Evolutionary conservation across 2,329 filamentous ascomycete species (phyloP).

Genomic region (Pyricularia sp.): DNA sequence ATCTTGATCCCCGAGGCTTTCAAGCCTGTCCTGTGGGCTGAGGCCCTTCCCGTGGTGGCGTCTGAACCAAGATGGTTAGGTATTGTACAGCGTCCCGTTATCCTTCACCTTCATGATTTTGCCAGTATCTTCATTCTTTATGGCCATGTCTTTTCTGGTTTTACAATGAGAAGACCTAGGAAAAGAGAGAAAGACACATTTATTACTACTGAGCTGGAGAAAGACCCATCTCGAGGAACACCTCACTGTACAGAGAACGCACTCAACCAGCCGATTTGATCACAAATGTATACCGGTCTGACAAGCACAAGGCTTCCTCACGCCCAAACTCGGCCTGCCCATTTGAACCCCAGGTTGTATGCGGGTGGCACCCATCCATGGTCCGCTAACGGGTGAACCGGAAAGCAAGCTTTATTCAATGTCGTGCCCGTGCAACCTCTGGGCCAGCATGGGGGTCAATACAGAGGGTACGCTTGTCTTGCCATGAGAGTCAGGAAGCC

Average conservation of each 20-base stretch:
- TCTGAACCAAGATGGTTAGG: background rate
- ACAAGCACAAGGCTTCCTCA: background rate
- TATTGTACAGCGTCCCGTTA: background rate
- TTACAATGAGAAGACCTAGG: background rate
- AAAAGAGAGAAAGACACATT: background rate
- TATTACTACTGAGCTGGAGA: background rate
- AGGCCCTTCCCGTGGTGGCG: background rate
- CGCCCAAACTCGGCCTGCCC: background rate
- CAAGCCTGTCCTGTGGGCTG: background rate
- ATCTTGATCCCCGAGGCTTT: background rate
- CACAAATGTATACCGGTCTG: background rate
- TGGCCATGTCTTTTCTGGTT: background rate
- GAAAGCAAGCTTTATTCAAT: background rate
- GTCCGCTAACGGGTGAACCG: background rate
- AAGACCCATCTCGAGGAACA: background rate
- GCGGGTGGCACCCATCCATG: background rate
- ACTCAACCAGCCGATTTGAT: background rate
- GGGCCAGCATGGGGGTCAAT: background rate
- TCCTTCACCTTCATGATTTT: background rate
- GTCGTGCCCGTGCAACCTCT: background rate
- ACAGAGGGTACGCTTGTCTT: background rate
- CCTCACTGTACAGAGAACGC: background rate
- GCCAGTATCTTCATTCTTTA: background rate
- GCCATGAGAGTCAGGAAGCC: background rate
- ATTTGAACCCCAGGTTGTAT: background rate